A percentile compares a stretch with the other conserved stretches of the same genome.
Evolutionary conservation across 1,284 basidiomycete species (phyloP).

Genomic region (Wallemia hederae): DNA sequence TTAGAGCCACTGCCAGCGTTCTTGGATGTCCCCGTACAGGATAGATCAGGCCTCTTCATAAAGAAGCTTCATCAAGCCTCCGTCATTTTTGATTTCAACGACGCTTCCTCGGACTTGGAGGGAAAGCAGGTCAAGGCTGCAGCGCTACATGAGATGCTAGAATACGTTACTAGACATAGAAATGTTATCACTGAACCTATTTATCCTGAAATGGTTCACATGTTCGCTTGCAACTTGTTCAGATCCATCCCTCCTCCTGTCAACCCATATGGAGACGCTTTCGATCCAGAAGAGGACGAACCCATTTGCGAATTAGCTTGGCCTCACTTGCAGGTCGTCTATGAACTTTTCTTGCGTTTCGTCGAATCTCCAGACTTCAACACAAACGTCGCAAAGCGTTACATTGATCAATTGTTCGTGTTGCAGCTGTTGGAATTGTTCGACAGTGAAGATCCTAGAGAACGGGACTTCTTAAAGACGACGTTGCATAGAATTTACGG

Average conservation of each 20-base stretch:
- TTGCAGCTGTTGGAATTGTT: conserved; percentile 90
- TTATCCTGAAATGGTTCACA: conserved; percentile 96
- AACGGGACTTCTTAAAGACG: conserved; percentile 97
- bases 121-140: conserved; percentile 98
- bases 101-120: conserved; percentile 75
- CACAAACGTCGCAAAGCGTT: conserved; percentile 88
- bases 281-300: conserved; percentile 98
- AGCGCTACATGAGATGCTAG: conserved; percentile 92
- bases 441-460: conserved; percentile 93
- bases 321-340: conserved; percentile 98
- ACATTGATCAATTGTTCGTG: conserved; percentile 90
- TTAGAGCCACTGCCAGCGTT: conserved; percentile 87
- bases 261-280: conserved; percentile 90
- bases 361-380: conserved; percentile 96
- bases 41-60: conserved; percentile 72
- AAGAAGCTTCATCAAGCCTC: conserved; percentile 88
- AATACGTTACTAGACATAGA: conserved; percentile 90
- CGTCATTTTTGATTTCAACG: conserved; percentile 96
- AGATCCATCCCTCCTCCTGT: conserved; percentile 97
- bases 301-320: conserved; percentile 95
- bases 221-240: conserved; percentile 96
- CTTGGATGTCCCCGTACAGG: conserved; percentile 60
- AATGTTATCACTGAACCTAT: conserved; percentile 87
- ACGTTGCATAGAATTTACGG: conserved; percentile 97
- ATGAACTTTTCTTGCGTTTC: conserved; percentile 98